Evolutionary conservation across 345 rosid genomes (phyloP), one percentile per base, ranked within the genome.

Genomic region (Litchi chinensis): DNA sequence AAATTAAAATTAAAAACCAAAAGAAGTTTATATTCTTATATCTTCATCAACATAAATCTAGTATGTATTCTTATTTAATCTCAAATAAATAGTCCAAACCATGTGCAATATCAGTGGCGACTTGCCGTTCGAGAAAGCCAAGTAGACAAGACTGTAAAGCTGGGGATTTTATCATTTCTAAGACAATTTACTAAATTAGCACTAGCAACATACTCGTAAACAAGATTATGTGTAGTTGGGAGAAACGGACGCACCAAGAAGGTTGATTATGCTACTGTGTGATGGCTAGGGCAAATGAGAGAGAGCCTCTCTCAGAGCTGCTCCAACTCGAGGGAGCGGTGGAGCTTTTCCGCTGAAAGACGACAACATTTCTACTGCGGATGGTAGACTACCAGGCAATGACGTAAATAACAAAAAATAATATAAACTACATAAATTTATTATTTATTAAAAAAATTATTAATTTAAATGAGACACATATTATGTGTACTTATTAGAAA

Each of bases 61-160:
- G 28, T 26, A 0, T 26, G 28, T 26, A 26, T 26, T 26, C 28
- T 26, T 26, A 1, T 26, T 26, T 26, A 26, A 26, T 26, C 28
- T 26, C 28, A 26, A 26, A 26, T 26, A 26, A 26, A 78, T 85
- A 85, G 40, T 85, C 88, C 15, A 85, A 85, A 9, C 83, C 87
- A 65, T 79, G 72, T 0, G 89, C 91, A 37, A 90, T 64, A 75
- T 88, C 93, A 18, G 88, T 57, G 21, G 87, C 90, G 28, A 89
- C 80, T 83, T 81, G 84, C 86, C 86, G 88, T 86, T 73, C 90
- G 71, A 28, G 86, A 85, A 13, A 82, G 65, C 91, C 93, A 90
- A 2, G 78, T 71, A 10, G 89, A 79, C 21, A 90, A 86, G 0
- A 86, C 86, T 1, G 93, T 90, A 74, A 80, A 90, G n/a, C 76